phyloP scores from a whole-genome alignment of 2,329 filamentous ascomycete genomes.

The Aspergillus quadricinctus region DNA sequence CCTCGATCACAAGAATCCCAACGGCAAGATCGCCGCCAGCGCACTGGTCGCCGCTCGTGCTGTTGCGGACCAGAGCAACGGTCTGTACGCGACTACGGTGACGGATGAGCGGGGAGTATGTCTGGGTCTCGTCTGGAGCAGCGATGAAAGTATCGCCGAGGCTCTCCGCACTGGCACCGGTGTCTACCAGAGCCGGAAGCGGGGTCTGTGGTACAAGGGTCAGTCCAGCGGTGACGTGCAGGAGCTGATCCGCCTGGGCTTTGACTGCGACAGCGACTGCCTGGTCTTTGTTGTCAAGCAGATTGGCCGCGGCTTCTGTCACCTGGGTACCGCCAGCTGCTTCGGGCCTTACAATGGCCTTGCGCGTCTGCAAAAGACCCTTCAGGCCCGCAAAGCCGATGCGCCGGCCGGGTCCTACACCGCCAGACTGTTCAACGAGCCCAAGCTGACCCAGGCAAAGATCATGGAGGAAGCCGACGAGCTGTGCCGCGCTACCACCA shows the following conservation, averaged over 20 bases:
- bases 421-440: constrained; percentile 83
- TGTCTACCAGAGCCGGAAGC: constrained; percentile 94
- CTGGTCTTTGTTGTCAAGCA: constrained; percentile 86
- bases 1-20: constrained; percentile 57
- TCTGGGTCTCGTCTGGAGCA: constrained; percentile 91
- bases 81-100: constrained; percentile 83
- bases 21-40: constrained; percentile 60
- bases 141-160: constrained; percentile 81
- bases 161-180: constrained; percentile 76
- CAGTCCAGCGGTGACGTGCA: constrained; percentile 92
- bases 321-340: constrained; percentile 86
- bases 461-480: constrained; percentile 99
- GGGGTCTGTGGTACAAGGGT: constrained; percentile 95
- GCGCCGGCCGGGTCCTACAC: constrained; percentile 92
- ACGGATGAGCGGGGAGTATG: constrained; percentile 81
- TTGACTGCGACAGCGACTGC: constrained; percentile 93
- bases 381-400: constrained; percentile 73
- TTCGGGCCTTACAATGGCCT: constrained; percentile 83
- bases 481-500: constrained; percentile 77
- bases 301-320: constrained; percentile 86
- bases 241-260: constrained; percentile 74
- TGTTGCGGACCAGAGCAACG: constrained; percentile 76
- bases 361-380: constrained; percentile 78
- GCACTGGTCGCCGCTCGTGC: constrained; percentile 71
- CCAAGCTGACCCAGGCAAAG: constrained; percentile 85